Percentiles rank a stretch among this genome's conserved stretches.
Evolutionary conservation across 2,329 filamentous ascomycete genomes (phyloP).

Genomic region (Zelopaecilomyces penicillatus): DNA sequence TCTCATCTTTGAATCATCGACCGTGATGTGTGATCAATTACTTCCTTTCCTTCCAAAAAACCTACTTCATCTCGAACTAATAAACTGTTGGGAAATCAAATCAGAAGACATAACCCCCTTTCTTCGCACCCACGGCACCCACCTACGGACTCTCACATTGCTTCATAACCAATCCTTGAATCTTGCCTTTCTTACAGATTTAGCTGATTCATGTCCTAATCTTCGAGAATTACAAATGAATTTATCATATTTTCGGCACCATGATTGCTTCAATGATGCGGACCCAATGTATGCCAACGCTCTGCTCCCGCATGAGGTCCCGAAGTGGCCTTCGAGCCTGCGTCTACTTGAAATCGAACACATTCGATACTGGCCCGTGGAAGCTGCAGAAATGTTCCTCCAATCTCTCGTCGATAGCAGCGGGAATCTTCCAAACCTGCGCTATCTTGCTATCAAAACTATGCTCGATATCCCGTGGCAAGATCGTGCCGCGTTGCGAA

Average conservation of each 20-base stretch:
- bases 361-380: conserved; percentile 63
- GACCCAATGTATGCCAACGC: conserved; percentile 67
- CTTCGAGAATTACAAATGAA: conserved; percentile 69
- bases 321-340: conserved; percentile 69
- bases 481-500: conserved; percentile 68
- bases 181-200: conserved; percentile 60
- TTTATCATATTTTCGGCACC: conserved; percentile 66
- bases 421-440: conserved; percentile 54
- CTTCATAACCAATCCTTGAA: conserved; percentile 74
- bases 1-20: conserved; percentile 67
- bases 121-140: conserved; percentile 56
- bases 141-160: conserved; percentile 60
- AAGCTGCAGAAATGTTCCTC: conserved; percentile 69
- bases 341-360: conserved; percentile 66
- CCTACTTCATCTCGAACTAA: conserved; percentile 61
- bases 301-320: conserved; percentile 55
- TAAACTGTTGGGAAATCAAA: conserved; percentile 69
- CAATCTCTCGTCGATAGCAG: conserved; percentile 69
- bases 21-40: conserved; percentile 58
- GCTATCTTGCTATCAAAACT: conserved; percentile 63
- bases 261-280: conserved; percentile 59
- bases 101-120: conserved; percentile 59
- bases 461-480: conserved; percentile 78
- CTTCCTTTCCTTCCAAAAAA: conserved; percentile 59
- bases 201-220: conserved; percentile 60